Base-by-base conservation (phyloP, 106 monocot genomes). In the Narthecium ossifragum region DNA sequence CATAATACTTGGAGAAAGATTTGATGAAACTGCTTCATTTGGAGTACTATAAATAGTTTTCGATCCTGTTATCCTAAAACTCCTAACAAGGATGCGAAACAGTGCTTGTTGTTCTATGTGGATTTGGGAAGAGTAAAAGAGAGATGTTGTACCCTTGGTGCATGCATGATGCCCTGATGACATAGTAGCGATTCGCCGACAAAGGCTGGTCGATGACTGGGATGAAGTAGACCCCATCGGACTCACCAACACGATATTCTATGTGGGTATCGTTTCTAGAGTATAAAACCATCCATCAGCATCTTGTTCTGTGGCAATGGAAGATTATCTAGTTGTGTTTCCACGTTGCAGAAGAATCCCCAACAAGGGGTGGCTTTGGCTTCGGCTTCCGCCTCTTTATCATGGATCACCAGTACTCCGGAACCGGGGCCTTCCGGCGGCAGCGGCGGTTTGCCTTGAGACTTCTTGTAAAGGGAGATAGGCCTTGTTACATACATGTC, bases 141-240 rank as follows among this genome's bases (percentile, higher is more conserved):
- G 23, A 24, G 33, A 17, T 26, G 39, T 18, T 31, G 18, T 63
- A 64, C 67, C 79, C 79, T 51, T 52, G 51, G 22, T 59, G 51
- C 21, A 26, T 69, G 27, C 79, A 74, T 12, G 27, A 1, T 20
- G 55, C 79, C 0, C 46, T 20, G 37, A 74, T 28, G 7, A 56
- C 74, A 53, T 80, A 80, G 65, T 80, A 80, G 8, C 62, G 73
- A 53, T 56, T 73, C 3, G 63, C 31, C 5, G 79, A 64, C 22
- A 74, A 59, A 1, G 79, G 79, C 40, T 53, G 51, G 47, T 36
- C 56, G 6, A 48, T 4, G 12, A 80, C 79, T 13, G 79, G 79
- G 48, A 80, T 37, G 69, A 80, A 80, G 59, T 69, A 50, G 30
- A 56, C 65, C 24, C 24, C 60, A 23, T 51, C 37, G n/a, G n/a